Percentiles rank a stretch among this genome's conserved stretches.
phyloP scores from a whole-genome alignment of 2,329 filamentous ascomycete genomes.

The Colletotrichum lindemuthianum region DNA sequence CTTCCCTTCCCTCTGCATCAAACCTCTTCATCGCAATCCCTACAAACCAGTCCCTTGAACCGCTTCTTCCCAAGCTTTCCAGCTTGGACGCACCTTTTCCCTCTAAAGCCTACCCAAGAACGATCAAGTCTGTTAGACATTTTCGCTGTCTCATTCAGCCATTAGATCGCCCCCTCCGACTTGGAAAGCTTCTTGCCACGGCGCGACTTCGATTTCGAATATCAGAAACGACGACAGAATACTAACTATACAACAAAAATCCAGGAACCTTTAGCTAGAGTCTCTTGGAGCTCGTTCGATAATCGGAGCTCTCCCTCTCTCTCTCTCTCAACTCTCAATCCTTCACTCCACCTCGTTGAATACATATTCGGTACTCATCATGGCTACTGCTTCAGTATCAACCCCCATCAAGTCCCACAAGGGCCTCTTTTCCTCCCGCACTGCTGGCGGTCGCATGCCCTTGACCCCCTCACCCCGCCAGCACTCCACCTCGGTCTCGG shows the following conservation, averaged over 20 bases:
- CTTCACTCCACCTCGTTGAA: conserved; percentile 55
- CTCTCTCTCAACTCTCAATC: conserved; percentile 55
- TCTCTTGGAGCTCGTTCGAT: conserved; percentile 67
- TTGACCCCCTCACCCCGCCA: conserved; percentile 90
- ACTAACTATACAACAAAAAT: conserved; percentile 62
- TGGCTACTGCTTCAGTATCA: conserved; percentile 84
- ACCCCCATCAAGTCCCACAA: conserved; percentile 96
- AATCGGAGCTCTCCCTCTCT: conserved; percentile 48
- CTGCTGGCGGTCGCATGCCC: conserved; percentile 93
- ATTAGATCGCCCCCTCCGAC: conserved; percentile 60
- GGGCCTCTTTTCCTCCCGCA: conserved; percentile 90
- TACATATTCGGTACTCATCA: conserved; percentile 57
- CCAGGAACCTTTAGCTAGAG: conserved; percentile 69
- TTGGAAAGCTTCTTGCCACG: conserved; percentile 54
- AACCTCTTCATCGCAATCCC: conserved; percentile 38
- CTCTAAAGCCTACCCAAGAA: conserved; percentile 45
- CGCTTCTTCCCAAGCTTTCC: conserved; percentile 30
- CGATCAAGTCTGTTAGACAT: conserved; percentile 59
- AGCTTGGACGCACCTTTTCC: conserved; percentile 38
- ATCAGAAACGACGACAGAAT: conserved; percentile 51
- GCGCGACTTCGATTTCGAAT: conserved; percentile 58
- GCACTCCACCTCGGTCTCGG: conserved; percentile 58
- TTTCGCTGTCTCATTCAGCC: conserved; percentile 51
- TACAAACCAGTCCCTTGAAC: conserved; percentile 18
- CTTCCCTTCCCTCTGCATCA: conserved; percentile 40